Conservation (phyloP, 352 stramenopile genomes). For the Phytopythium mirpurense region DNA sequence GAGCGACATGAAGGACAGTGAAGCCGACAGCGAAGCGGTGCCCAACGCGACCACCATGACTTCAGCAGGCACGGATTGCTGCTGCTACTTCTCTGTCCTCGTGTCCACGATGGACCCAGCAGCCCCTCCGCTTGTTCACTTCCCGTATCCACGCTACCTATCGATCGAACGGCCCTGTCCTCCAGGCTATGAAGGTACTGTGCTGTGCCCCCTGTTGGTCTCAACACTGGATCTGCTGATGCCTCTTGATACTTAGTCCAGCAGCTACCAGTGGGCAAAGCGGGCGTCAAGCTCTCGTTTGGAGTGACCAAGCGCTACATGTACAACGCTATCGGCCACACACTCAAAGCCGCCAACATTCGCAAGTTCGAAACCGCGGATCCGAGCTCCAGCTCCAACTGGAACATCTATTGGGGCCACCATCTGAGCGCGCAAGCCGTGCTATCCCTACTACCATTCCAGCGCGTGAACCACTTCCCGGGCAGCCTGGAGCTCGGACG, state of each 20-base stretch:
- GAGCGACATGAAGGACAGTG: too few relatives aligned
- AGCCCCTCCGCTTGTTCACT: constrained; percentile 42
- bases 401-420: constrained; percentile 75
- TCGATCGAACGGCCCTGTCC: constrained; percentile 39
- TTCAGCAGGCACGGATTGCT: background rate
- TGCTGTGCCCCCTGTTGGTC: too few relatives aligned
- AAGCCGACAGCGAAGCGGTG: too few relatives aligned
- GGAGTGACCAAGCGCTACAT: constrained; percentile 66
- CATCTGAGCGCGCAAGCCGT: constrained; percentile 50
- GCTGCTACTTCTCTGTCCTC: constrained; percentile 29
- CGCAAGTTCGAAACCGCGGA: constrained; percentile 22
- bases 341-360: constrained; percentile 39
- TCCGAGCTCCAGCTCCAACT: constrained; percentile 18
- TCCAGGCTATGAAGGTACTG: constrained; percentile 56
- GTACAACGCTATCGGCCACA: constrained; percentile 68
- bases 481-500: constrained; percentile 72
- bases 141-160: constrained; percentile 44
- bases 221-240: too few relatives aligned
- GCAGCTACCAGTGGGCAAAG: constrained; percentile 14
- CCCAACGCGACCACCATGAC: background rate
- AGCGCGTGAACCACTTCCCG: constrained; percentile 72
- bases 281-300: constrained; percentile 37
- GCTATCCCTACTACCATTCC: constrained; percentile 35
- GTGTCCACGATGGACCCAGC: constrained; percentile 43
- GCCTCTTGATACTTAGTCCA: constrained; percentile 16